Conservation (phyloP, 192 early-diverging fungal genomes). For the Linderina pennispora region DNA sequence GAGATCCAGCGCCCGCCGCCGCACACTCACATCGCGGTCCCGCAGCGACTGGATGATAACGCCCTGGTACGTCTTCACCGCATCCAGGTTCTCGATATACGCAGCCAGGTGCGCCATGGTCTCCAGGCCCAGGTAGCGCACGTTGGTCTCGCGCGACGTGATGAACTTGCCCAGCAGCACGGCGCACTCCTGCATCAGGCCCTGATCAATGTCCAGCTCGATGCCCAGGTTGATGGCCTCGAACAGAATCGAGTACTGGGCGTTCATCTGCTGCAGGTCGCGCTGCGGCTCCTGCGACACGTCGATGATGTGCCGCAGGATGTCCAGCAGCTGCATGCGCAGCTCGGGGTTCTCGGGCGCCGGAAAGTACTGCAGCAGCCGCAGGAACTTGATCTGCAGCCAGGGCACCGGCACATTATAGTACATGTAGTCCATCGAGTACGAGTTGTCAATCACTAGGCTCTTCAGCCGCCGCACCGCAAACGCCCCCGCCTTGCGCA, state of each 20-base stretch:
- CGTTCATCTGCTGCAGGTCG: conserved; percentile 97
- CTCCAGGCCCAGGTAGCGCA: conserved; percentile 95
- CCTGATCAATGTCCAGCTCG: conserved; percentile 85
- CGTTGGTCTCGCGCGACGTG: conserved; percentile 93
- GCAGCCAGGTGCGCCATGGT: conserved; percentile 94
- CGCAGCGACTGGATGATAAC: conserved; percentile 87
- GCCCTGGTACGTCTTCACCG: conserved; percentile 76
- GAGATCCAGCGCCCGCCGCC: conserved; percentile 90
- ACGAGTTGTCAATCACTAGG: conserved; percentile 82
- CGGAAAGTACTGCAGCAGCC: conserved; percentile 94
- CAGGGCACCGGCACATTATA: conserved; percentile 98
- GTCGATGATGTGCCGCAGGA: conserved; percentile 78
- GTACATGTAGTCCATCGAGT: conserved; percentile 83
- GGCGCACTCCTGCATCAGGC: conserved; percentile 77
- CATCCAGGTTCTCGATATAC: conserved; percentile 73
- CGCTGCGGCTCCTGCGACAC: conserved; percentile 84
- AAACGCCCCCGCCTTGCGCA: conserved; percentile 65
- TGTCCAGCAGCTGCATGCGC: conserved; percentile 57
- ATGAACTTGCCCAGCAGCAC: conserved; percentile 84
- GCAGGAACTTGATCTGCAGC: conserved; percentile 94
- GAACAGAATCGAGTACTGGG: conserved; percentile 94
- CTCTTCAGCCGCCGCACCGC: conserved; percentile 77
- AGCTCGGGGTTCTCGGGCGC: conserved; percentile 64
- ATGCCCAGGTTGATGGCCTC: conserved; percentile 96
- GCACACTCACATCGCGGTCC: conserved; percentile 97